Base-by-base conservation (phyloP, 768 basidiomycete species). In the Melanogaster broomeanus region DNA sequence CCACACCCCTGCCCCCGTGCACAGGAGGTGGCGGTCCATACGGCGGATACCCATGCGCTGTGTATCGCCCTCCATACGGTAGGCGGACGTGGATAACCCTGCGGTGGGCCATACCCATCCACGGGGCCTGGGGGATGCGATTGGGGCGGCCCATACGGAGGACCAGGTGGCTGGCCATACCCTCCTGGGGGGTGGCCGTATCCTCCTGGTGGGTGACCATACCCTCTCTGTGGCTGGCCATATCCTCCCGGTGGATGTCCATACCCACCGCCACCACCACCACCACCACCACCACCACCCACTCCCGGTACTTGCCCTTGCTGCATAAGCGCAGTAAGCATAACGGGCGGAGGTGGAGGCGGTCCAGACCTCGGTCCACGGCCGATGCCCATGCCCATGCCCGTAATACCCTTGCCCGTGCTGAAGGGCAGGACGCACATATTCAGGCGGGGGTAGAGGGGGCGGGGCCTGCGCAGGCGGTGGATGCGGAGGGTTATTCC, bases 401-500 rank as follows among this genome's bases (percentile, higher is more conserved):
- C 64, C 64, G 24, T 66, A 60, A 16, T 58, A 66, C 13, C 61
- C 63, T 4, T 64, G 63, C 31, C 63, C 63, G 5, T 64, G 63
- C 31, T 64, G 63, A 22, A 64, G 61, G 16, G 70, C 67, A 30
- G 72, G 64, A 24, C 74, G 72, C 41, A 68, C 66, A 35, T 68
- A 62, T 28, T 66, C 62, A 15, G 66, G 73, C 1, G 64, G 65
- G 40, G 49, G 63, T 27, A 50, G 58, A 12, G 59, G 64, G 25
- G 55, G 61, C 35, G 57, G 65, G 21, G 59, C 57, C 15, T 60
- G 62, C 24, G 55, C 49, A 30, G 62, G 68, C 30, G 64, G 60
- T 24, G 61, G 53, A 53, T 6, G 60, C 59, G 28, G 57, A 35
- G 48, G 63, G 66, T 55, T 67, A 68, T 74, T 68, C 31, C 85